phyloP scores from a whole-genome alignment of 116 monocot species.

The Iris pallida region DNA sequence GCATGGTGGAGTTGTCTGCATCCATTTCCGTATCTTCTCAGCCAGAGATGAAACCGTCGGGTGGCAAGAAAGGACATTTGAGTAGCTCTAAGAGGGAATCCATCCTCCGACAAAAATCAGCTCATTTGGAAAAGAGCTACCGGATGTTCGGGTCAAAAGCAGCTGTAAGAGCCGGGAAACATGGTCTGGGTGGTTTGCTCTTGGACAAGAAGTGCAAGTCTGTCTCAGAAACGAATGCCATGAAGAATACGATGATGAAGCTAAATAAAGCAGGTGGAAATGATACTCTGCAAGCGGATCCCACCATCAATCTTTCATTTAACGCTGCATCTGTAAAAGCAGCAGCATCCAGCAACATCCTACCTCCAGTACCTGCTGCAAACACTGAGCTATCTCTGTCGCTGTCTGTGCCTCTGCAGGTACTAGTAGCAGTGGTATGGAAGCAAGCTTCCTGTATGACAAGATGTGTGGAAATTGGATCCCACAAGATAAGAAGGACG shows the following conservation, averaged over 20 bases:
- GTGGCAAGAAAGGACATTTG: slow-evolving; percentile 6
- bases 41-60: not conserved
- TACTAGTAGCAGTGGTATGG: not conserved
- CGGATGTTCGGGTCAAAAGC: slow-evolving; percentile 9
- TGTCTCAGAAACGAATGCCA: slow-evolving; percentile 4
- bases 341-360: slow-evolving; percentile 4
- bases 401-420: not conserved
- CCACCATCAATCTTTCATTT: slow-evolving; percentile 25
- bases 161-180: slow-evolving; percentile 8
- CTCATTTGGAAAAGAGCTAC: slow-evolving; percentile 6
- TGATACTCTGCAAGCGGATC: slow-evolving; percentile 16
- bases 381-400: slow-evolving; percentile 68
- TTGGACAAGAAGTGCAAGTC: slow-evolving; percentile 7
- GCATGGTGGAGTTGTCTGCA: slow-evolving; percentile 5
- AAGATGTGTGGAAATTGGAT: slow-evolving; percentile 33
- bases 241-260: slow-evolving; percentile 12
- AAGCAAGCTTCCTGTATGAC: slow-evolving; percentile 22
- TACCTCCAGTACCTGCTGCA: slow-evolving; percentile 27
- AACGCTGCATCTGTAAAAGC: slow-evolving; percentile 14
- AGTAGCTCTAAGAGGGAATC: slow-evolving; percentile 11
- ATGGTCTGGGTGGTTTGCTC: slow-evolving; percentile 4
- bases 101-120: not conserved
- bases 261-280: slow-evolving; percentile 17
- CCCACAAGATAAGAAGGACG: slow-evolving; percentile 60
- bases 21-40: slow-evolving; percentile 1